These are phyloP conservation scores for Arabidopsis lyrata DNA, from an alignment of 441 rosid species.

Conservation along the genomic window DNA sequence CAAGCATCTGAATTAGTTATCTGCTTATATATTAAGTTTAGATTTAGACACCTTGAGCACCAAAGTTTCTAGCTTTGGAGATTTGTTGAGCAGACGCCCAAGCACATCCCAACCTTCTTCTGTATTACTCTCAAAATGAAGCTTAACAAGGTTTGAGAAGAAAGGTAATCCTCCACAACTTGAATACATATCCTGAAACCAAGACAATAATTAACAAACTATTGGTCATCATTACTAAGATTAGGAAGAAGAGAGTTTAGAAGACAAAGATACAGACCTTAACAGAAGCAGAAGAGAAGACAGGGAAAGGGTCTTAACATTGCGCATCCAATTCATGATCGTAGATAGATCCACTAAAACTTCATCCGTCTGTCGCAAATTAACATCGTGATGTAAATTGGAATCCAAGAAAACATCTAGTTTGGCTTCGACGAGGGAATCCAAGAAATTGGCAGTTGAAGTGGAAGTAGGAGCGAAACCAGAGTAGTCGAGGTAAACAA, in stretches of 20 bases:
- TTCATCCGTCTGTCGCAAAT: not conserved
- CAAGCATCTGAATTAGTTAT: not conserved
- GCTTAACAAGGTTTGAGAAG: constrained; percentile 8
- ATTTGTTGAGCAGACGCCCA: not conserved
- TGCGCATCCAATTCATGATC: not conserved
- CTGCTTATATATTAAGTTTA: not conserved
- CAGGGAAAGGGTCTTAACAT: constrained; percentile 15
- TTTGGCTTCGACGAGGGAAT: constrained; percentile 13
- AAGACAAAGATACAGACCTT: constrained; percentile 5
- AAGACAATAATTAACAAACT: not conserved
- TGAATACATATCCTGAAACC: constrained; percentile 2
- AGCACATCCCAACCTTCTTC: not conserved
- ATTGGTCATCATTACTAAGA: not conserved
- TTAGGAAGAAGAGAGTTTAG: not conserved
- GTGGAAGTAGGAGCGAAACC: not conserved
- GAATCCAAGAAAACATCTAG: constrained; percentile 5
- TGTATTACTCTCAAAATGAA: constrained; percentile 7
- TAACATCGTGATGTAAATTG: not conserved
- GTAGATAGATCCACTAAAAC: not conserved
- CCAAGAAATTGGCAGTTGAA: not conserved
- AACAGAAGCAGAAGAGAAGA: constrained; percentile 23
- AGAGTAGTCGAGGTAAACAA: constrained; percentile 8
- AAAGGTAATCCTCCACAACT: not conserved
- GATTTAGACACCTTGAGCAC: not conserved
- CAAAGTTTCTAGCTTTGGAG: constrained; percentile 1